Percentiles rank a stretch among this genome's conserved stretches.
Conservation (phyloP, 805 yeast genomes). For the Metschnikowia lochheadii region DNA sequence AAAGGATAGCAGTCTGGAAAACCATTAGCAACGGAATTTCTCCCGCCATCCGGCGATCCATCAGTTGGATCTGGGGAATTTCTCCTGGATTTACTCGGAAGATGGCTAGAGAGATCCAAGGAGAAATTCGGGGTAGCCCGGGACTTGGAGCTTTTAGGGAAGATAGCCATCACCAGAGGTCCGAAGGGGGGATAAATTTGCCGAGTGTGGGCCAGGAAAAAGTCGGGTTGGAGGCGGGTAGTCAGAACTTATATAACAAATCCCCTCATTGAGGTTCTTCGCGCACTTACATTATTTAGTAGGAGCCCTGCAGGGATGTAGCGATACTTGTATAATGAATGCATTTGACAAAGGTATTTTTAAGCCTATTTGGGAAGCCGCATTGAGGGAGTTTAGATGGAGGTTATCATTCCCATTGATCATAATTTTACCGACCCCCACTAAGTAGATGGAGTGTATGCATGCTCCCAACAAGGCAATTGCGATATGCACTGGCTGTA, state of each 20-base stretch:
- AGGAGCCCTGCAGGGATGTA: neutral
- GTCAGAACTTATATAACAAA: neutral
- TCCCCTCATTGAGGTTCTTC: neutral
- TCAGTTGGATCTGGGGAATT: neutral
- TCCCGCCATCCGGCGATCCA: neutral
- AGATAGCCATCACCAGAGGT: slow-evolving; percentile 10
- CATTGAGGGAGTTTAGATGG: neutral
- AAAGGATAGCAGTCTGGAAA: slow-evolving; percentile 15
- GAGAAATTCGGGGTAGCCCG: slow-evolving; percentile 6
- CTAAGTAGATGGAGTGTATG: neutral
- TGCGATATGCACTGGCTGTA: neutral
- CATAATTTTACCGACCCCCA: too few relatives aligned
- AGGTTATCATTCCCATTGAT: too few relatives aligned
- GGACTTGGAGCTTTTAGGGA: slow-evolving; percentile 7
- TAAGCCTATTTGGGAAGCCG: neutral
- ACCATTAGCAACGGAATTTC: neutral
- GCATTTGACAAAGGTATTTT: neutral
- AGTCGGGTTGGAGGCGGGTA: neutral
- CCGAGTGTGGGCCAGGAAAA: neutral
- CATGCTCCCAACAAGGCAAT: neutral
- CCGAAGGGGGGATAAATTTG: neutral
- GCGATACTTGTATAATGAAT: neutral
- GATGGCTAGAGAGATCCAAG: slow-evolving; percentile 5
- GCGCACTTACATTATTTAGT: neutral
- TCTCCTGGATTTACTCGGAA: neutral